These are phyloP conservation scores for Nothophytophthora sp. DNA, from an alignment of 352 stramenopile genomes.

Conservation along the genomic window DNA sequence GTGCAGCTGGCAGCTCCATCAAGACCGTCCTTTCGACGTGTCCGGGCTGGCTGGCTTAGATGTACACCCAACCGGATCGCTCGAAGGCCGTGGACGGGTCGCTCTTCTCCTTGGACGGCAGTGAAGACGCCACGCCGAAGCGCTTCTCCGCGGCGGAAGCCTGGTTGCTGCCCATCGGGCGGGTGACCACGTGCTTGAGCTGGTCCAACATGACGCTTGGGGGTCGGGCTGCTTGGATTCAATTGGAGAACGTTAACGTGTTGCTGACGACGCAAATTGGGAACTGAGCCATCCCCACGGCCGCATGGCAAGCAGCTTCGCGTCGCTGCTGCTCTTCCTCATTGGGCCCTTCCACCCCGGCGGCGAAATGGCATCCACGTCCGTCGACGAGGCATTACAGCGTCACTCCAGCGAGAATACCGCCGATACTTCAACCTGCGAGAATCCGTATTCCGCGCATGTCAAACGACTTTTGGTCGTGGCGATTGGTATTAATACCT, in stretches of 20 bases:
- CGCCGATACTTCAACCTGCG: slow-evolving; percentile 12
- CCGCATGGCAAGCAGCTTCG: background rate
- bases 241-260: slow-evolving; percentile 16
- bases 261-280: slow-evolving; percentile 34
- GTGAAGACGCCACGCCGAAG: slow-evolving; percentile 20
- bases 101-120: slow-evolving; percentile 39
- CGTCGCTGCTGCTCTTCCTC: background rate
- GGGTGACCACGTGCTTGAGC: slow-evolving; percentile 65
- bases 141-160: slow-evolving; percentile 38
- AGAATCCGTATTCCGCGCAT: background rate
- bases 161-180: slow-evolving; percentile 28
- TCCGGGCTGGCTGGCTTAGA: slow-evolving; percentile 29
- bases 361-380: too few relatives aligned
- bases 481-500: too few relatives aligned
- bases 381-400: slow-evolving; percentile 4
- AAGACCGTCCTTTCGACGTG: slow-evolving; percentile 7
- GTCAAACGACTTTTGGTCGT: too few relatives aligned
- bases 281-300: slow-evolving; percentile 27
- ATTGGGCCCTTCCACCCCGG: too few relatives aligned
- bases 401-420: slow-evolving; percentile 7
- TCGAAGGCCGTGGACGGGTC: slow-evolving; percentile 77
- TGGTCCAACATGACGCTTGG: slow-evolving; percentile 65
- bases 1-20: slow-evolving; percentile 1
- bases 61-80: slow-evolving; percentile 75
- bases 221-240: slow-evolving; percentile 1